These are phyloP conservation scores for Amauroascus verrucosus DNA, from an alignment of 2,329 filamentous ascomycete genomes.

Conservation along the genomic window DNA sequence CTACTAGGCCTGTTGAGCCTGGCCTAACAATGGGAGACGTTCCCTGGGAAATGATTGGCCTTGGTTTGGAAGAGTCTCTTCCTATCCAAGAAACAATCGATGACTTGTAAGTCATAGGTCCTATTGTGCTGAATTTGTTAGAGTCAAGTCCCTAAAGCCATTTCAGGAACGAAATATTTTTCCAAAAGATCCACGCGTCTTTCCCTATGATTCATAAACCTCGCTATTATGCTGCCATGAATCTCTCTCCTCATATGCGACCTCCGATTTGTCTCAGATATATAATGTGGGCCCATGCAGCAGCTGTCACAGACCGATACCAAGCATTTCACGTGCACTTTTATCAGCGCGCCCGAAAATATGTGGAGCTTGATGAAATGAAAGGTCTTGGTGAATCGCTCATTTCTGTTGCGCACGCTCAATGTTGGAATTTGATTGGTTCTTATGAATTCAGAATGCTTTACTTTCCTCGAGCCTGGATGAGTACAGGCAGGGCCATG, in stretches of 20 bases:
- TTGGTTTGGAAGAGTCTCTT: conserved; percentile 72
- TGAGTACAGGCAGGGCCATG: conserved; percentile 74
- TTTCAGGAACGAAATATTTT: conserved; percentile 70
- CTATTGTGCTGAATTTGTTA: background rate
- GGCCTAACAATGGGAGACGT: conserved; percentile 39
- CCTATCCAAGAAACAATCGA: conserved; percentile 73
- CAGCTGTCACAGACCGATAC: conserved; percentile 73
- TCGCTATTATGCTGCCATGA: conserved; percentile 79
- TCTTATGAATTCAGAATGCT: conserved; percentile 95
- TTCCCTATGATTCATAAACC: conserved; percentile 81
- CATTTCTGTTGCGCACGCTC: conserved; percentile 74
- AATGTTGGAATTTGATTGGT: conserved; percentile 69
- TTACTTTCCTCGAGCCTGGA: conserved; percentile 93
- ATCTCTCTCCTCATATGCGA: conserved; percentile 72
- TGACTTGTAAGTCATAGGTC: conserved; percentile 52
- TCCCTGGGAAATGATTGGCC: conserved; percentile 74
- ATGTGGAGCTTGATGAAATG: conserved; percentile 79
- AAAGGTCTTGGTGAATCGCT: conserved; percentile 85
- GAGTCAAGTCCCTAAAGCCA: background rate
- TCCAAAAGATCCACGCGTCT: conserved; percentile 79
- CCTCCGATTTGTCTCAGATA: conserved; percentile 84
- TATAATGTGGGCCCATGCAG: conserved; percentile 92
- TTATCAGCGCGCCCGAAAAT: conserved; percentile 81
- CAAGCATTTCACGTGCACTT: conserved; percentile 71
- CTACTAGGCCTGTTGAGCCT: background rate